Conservation (phyloP, 768 basidiomycete species). For the Boletellus ananas region DNA sequence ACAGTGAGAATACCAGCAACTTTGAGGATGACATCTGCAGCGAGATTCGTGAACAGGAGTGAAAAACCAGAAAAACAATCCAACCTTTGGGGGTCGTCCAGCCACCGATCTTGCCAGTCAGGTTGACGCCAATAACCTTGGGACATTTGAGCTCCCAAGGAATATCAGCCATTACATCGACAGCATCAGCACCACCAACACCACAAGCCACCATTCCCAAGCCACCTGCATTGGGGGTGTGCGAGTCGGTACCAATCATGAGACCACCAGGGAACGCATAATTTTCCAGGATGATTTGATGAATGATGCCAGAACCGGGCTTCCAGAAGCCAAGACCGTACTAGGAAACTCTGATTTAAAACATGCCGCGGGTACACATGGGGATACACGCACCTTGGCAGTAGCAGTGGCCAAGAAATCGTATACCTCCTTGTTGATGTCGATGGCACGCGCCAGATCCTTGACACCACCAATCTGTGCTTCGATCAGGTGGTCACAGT, state of each 20-base stretch:
- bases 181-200: conserved; percentile 81
- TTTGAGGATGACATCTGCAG: conserved; percentile 92
- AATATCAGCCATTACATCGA: conserved; percentile 97
- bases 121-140: conserved; percentile 97
- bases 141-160: conserved; percentile 99
- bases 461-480: conserved; percentile 91
- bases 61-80: conserved; percentile 8
- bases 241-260: conserved; percentile 99
- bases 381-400: conserved; percentile 60
- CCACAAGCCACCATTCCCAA: conserved; percentile 99
- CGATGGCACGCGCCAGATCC: conserved; percentile 88
- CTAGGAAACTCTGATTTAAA: conserved; percentile 33
- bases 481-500: conserved; percentile 99
- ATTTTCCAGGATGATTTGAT: conserved; percentile 99
- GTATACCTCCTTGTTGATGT: conserved; percentile 98
- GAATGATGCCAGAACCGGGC: conserved; percentile 98
- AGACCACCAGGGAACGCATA: conserved; percentile 99
- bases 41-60: conserved; percentile 6
- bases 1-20: conserved; percentile 98
- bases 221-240: conserved; percentile 99
- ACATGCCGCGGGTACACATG: not conserved
- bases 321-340: conserved; percentile 99
- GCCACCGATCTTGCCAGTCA: conserved; percentile 90
- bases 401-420: conserved; percentile 98
- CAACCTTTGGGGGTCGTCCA: conserved; percentile 98